A percentile compares a stretch with the other conserved stretches of the same genome.
Conservation (phyloP, 352 stramenopile species). For the Phytophthora citricola region DNA sequence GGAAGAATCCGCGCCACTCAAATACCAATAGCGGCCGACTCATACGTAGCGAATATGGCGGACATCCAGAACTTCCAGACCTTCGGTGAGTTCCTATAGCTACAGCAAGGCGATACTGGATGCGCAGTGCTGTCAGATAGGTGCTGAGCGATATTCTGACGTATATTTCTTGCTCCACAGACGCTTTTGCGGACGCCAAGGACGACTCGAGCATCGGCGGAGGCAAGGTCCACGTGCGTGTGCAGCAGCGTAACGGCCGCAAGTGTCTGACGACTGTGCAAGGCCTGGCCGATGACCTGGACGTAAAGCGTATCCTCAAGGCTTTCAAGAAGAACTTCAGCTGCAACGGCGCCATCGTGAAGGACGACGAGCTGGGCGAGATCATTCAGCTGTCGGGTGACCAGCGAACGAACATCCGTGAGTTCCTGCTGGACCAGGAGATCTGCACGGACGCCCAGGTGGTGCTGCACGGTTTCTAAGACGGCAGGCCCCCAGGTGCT, state of each 20-base stretch:
- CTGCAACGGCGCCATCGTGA: slow-evolving; percentile 99
- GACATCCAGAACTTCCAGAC: slow-evolving; percentile 92
- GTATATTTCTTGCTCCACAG: slow-evolving; percentile 38
- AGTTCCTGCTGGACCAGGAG: slow-evolving; percentile 99
- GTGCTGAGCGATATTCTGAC: slow-evolving; percentile 16
- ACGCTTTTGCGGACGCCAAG: slow-evolving; percentile 90
- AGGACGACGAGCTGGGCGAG: slow-evolving; percentile 97
- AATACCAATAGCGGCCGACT: slow-evolving; percentile 34
- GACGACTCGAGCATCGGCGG: slow-evolving; percentile 86
- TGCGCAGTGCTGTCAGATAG: background rate
- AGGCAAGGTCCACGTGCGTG: slow-evolving; percentile 97
- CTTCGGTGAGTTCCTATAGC: slow-evolving; percentile 68
- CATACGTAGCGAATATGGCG: slow-evolving; percentile 55
- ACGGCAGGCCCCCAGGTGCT: slow-evolving; percentile 3
- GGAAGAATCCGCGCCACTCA: slow-evolving; percentile 46
- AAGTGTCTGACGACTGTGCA: slow-evolving; percentile 99
- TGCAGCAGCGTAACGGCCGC: slow-evolving; percentile 99
- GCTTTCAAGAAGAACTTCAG: slow-evolving; percentile 99
- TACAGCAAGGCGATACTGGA: background rate
- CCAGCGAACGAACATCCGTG: slow-evolving; percentile 98
- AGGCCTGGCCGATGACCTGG: slow-evolving; percentile 97
- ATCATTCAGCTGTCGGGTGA: slow-evolving; percentile 99
- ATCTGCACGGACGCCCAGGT: slow-evolving; percentile 97
- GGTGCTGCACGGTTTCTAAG: slow-evolving; percentile 98
- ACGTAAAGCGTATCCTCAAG: slow-evolving; percentile 99